phyloP scores from a whole-genome alignment of 164 flowering plant genomes.

The Vitis rotundifolia region DNA sequence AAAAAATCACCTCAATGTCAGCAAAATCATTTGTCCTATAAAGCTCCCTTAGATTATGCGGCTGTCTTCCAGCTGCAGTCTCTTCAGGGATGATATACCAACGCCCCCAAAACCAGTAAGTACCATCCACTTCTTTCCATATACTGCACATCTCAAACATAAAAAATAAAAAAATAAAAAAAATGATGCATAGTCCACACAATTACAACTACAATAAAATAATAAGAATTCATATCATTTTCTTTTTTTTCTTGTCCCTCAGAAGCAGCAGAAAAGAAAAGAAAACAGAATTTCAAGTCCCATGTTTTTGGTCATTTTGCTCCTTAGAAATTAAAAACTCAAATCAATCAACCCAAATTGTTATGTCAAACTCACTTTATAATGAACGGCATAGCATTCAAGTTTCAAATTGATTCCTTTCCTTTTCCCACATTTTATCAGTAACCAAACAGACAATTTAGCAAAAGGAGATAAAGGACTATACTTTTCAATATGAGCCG shows the following conservation, averaged over 20 bases:
- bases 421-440: too few relatives aligned
- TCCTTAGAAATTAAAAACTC: too few relatives aligned
- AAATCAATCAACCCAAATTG: too few relatives aligned
- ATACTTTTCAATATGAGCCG: conserved; percentile 79
- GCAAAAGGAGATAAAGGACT: background rate
- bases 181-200: background rate
- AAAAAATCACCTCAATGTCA: conserved; percentile 67
- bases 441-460: background rate
- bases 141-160: conserved; percentile 45
- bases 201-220: background rate
- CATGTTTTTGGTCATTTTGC: too few relatives aligned
- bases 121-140: conserved; percentile 89
- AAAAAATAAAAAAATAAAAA: background rate
- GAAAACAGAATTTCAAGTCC: too few relatives aligned
- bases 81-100: conserved; percentile 98
- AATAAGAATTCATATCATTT: background rate
- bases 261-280: too few relatives aligned
- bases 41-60: conserved; percentile 88
- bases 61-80: conserved; percentile 86
- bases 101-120: conserved; percentile 68
- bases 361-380: too few relatives aligned
- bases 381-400: too few relatives aligned
- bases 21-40: conserved; percentile 83
- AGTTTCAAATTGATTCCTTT: too few relatives aligned
- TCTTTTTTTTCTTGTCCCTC: too few relatives aligned